Evolutionary conservation across 2,329 filamentous ascomycete species (phyloP), one percentile per base, ranked within the genome.

Genomic region (Cordyceps pruinosa): DNA sequence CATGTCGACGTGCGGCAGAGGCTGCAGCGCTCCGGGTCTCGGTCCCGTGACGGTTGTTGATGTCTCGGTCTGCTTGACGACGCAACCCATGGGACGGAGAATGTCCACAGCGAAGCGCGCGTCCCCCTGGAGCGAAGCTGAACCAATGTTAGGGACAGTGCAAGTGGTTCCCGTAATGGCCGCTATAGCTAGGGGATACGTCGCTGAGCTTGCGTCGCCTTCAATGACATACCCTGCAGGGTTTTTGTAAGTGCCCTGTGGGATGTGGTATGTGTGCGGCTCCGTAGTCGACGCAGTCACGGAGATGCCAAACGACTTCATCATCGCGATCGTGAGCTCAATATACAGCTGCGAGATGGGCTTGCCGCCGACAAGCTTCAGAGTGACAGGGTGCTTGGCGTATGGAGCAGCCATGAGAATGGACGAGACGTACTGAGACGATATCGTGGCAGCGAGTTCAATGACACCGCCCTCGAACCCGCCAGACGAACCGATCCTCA

Each of bases 321-420:
- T 99, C 93, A 99, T 99, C 17, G 91, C 83, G 54, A 95, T 91
- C 2, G 94, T 99, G 93, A 99, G 97, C 69, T 99, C 91, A 66
- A 99, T 97, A 71, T 99, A 99, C 2, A 87, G 85, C 69, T 97
- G 92, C 1, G 93, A 97, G 62, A 99, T 96, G 44, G 94, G 93
- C 71, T 96, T 97, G 56, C 92, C 94, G n/a, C 94, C 94, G 13
- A 97, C 87, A 39, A 99, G 80, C 41, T 86, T 87, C 62, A 99
- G 76, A 0, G 90, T 97, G 37, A 99, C 92, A 0, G 93, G 89
- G 61, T 91, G 86, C 74, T 96, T 97, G 46, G 94, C 94, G 68
- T 97, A 99, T 0, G 94, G 94, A 0, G 94, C 94, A 59, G 91
- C 95, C 90, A 99, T 95, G 52, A 99, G 78, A 61, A 99, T 85